phyloP scores from a whole-genome alignment of 306 rosid genomes.

The Pueraria montana region DNA sequence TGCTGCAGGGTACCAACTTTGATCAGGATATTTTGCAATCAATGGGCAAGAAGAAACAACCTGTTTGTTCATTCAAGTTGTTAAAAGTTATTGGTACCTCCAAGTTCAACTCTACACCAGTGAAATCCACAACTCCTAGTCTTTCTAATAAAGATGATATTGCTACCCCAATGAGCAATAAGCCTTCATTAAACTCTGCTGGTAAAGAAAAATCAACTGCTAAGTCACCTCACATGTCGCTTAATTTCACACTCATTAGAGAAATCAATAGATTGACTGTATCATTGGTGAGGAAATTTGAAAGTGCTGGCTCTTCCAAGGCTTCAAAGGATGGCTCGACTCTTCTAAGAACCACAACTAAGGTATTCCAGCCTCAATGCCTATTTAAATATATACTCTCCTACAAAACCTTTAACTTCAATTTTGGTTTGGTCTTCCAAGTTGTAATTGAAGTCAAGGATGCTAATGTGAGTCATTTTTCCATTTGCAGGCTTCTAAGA shows the following conservation, averaged over 20 bases:
- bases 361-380: slow-evolving; percentile 55
- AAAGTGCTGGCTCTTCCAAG: slow-evolving; percentile 74
- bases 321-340: slow-evolving; percentile 66
- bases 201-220: slow-evolving; percentile 72
- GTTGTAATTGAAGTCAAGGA: slow-evolving; percentile 4
- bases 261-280: slow-evolving; percentile 81
- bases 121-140: slow-evolving; percentile 55
- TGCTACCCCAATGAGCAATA: slow-evolving; percentile 68
- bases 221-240: slow-evolving; percentile 54
- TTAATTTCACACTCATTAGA: slow-evolving; percentile 79
- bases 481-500: slow-evolving; percentile 59
- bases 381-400: background rate
- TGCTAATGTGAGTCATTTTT: slow-evolving; percentile 36
- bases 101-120: slow-evolving; percentile 63
- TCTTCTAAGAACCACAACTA: slow-evolving; percentile 75
- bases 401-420: background rate
- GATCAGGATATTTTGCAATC: slow-evolving; percentile 52
- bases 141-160: slow-evolving; percentile 48
- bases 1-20: slow-evolving; percentile 50
- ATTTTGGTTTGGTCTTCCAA: slow-evolving; percentile 19
- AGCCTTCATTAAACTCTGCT: slow-evolving; percentile 46
- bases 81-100: slow-evolving; percentile 50
- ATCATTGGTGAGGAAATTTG: slow-evolving; percentile 80
- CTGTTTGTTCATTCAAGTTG: slow-evolving; percentile 59
- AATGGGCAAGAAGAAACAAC: slow-evolving; percentile 59